Evolutionary conservation across 2,329 filamentous ascomycete genomes (phyloP).

Genomic region (Ophiostoma angusticollis): DNA sequence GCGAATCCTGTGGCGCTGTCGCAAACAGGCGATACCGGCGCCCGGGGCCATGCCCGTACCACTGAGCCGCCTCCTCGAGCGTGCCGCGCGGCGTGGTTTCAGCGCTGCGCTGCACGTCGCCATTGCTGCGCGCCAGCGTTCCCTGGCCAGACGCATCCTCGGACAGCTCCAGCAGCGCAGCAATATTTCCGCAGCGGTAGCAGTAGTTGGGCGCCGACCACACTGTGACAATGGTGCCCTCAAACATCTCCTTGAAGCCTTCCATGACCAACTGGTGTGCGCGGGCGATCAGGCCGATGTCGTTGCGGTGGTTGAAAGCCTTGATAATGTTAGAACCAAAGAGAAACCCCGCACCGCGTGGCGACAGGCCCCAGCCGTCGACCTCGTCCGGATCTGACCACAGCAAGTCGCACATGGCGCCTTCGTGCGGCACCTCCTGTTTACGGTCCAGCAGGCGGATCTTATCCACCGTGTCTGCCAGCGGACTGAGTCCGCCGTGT

Average conservation of each 20-base stretch:
- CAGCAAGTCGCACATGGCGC: slow-evolving; percentile 94
- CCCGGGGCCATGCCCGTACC: slow-evolving; percentile 54
- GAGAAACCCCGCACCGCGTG: slow-evolving; percentile 86
- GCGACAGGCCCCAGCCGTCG: slow-evolving; percentile 89
- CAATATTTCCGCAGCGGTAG: slow-evolving; percentile 91
- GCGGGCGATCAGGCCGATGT: slow-evolving; percentile 79
- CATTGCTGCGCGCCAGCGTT: slow-evolving; percentile 56
- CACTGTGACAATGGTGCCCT: slow-evolving; percentile 91
- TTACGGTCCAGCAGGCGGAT: slow-evolving; percentile 91
- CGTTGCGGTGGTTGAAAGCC: slow-evolving; percentile 88
- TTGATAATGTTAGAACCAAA: slow-evolving; percentile 95
- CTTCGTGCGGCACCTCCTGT: slow-evolving; percentile 96
- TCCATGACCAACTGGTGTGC: slow-evolving; percentile 99
- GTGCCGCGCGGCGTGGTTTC: slow-evolving; percentile 27
- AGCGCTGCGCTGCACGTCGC: slow-evolving; percentile 43
- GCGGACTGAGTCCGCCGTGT: slow-evolving; percentile 80
- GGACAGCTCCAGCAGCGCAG: slow-evolving; percentile 81
- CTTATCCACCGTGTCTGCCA: slow-evolving; percentile 90
- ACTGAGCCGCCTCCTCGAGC: slow-evolving; percentile 34
- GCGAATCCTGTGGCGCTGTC: slow-evolving; percentile 85
- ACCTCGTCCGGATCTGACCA: slow-evolving; percentile 99
- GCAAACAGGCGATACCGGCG: slow-evolving; percentile 91
- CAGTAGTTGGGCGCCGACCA: slow-evolving; percentile 98
- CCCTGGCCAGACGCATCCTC: slow-evolving; percentile 72
- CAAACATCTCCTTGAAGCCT: slow-evolving; percentile 99